These are phyloP conservation scores for Yamadazyma atlantica DNA, from an alignment of 1,139 yeast genomes.

Conservation along the genomic window DNA sequence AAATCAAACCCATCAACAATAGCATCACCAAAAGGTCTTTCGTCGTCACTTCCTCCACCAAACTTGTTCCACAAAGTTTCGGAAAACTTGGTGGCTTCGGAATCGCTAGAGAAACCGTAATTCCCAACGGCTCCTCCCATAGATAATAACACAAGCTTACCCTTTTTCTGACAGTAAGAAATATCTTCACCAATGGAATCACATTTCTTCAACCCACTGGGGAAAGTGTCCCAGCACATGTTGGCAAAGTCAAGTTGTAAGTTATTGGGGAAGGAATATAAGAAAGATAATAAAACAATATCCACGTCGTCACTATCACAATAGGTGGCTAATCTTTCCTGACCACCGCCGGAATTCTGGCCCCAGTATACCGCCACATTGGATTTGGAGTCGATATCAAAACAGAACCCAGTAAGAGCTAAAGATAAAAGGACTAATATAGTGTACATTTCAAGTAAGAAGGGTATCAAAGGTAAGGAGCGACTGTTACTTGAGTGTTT, in stretches of 20 bases:
- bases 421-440: conserved; percentile 8
- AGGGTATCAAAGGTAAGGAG: too few species aligned
- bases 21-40: conserved; percentile 72
- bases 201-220: conserved; percentile 61
- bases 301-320: conserved; percentile 72
- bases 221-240: conserved; percentile 54
- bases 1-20: conserved; percentile 48
- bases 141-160: conserved; percentile 77
- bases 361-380: conserved; percentile 92
- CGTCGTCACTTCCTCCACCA: conserved; percentile 66
- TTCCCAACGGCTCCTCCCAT: conserved; percentile 85
- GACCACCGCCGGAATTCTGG: conserved; percentile 65
- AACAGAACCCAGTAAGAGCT: conserved; percentile 23
- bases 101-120: conserved; percentile 68
- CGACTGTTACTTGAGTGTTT: too few species aligned
- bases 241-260: conserved; percentile 63
- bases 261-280: conserved; percentile 56
- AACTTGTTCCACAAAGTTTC: conserved; percentile 78
- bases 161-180: conserved; percentile 74
- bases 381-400: conserved; percentile 44
- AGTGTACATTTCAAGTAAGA: conserved; percentile 9
- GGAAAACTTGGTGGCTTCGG: conserved; percentile 70
- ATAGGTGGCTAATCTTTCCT: conserved; percentile 61
- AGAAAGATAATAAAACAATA: conserved; percentile 69
- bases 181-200: conserved; percentile 72